Base-by-base conservation (phyloP, 1,139 yeast species). In the Geotrichum europaeum region DNA sequence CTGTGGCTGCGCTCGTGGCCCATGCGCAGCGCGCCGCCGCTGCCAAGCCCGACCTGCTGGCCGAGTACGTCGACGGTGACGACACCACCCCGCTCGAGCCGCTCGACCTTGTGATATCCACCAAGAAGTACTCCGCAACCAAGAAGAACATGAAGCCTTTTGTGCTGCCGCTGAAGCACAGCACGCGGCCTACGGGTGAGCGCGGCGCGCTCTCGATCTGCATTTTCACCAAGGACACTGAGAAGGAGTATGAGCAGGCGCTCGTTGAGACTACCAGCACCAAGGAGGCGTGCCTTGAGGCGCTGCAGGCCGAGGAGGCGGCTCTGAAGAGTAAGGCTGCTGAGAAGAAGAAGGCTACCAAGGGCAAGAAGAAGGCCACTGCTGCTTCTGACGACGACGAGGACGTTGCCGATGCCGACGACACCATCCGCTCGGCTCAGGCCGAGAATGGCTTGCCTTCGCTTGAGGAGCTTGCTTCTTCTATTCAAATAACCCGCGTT, bases 121-220 rank as follows among this genome's bases (percentile, higher is more conserved):
- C 84, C 66, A 84, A 84, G 70, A 85, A 86, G 70, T 87, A 81
- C 67, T 82, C 84, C 68, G 75, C 87, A 5, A 76, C 83, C 54
- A 81, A 83, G 69, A 85, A 87, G 65, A 79, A 79, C 62, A 82
- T 90, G 70, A 91, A 91, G 75, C 95, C 96, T 53, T 85, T 83
- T 70, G 72, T 83, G 59, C 79, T 92, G 60, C 66, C 67, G 20
- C 71, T 87, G 56, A 78, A 85, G 56, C 79, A 85, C 68, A 73
- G 86, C 5, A 73, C 84, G 57, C 72, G 75, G 68, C 73, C 79
- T 53, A 77, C 84, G 67, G 82, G 65, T 15, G 59, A 55, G 18
- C 52, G 60, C 15, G 55, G 40, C n/a, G 54, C 60, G 9, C 47
- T 59, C 18, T 57, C 81, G 62, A 80, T 88, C 50, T 88, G 97